Conservation (phyloP, 148 eudicot genomes). For the Camellia japonica region DNA sequence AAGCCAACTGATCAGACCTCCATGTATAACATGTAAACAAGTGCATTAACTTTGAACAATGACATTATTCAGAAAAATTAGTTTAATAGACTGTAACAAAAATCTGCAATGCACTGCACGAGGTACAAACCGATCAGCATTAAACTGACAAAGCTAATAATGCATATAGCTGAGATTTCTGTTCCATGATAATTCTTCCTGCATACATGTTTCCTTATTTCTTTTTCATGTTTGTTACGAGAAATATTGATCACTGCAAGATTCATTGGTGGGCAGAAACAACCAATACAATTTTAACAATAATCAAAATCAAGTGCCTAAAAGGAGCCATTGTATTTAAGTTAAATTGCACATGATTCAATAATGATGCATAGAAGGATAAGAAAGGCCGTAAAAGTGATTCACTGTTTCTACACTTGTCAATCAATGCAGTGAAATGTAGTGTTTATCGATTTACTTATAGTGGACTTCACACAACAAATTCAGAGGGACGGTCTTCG, state of each 20-base stretch:
- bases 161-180: background rate
- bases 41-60: background rate
- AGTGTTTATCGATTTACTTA: background rate
- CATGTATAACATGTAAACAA: background rate
- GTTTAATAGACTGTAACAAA: background rate
- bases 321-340: background rate
- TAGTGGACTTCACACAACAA: no score
- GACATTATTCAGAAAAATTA: background rate
- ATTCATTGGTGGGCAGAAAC: background rate
- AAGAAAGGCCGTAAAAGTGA: background rate
- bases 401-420: background rate
- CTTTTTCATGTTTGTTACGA: background rate
- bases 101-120: background rate
- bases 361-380: background rate
- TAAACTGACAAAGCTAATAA: background rate
- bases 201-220: background rate
- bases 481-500: no score
- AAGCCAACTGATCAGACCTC: conserved; percentile 2
- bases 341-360: background rate
- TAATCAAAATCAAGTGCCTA: background rate
- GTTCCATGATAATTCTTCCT: background rate
- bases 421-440: background rate
- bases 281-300: background rate
- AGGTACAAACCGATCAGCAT: background rate
- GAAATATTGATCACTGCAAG: background rate